Conservation (phyloP, 495 filamentous ascomycete species). For the Jackrogersella minutella region DNA sequence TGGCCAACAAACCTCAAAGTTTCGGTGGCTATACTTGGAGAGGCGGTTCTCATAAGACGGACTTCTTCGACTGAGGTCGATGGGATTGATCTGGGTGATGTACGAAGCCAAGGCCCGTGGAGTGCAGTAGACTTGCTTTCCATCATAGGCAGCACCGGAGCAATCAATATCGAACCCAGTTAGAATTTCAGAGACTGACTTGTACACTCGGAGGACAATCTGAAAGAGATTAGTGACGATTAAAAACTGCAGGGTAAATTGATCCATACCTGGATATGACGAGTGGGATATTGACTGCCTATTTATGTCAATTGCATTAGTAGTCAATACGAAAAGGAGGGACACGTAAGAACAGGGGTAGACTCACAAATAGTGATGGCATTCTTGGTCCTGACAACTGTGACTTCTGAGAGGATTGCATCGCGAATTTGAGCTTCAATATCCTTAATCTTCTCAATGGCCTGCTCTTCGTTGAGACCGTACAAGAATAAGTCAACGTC, state of each 20-base stretch:
- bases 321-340: not conserved
- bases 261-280: conserved; percentile 68
- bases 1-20: conserved; percentile 83
- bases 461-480: conserved; percentile 74
- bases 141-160: conserved; percentile 80
- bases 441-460: conserved; percentile 79
- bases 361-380: conserved; percentile 74
- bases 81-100: conserved; percentile 79
- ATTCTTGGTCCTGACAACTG: conserved; percentile 80
- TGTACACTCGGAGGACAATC: conserved; percentile 85
- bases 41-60: conserved; percentile 87
- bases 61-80: conserved; percentile 79
- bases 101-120: conserved; percentile 76
- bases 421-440: conserved; percentile 76
- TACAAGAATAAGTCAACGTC: conserved; percentile 89
- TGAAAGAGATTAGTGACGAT: conserved; percentile 45
- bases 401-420: conserved; percentile 77
- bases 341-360: not conserved
- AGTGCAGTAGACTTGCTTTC: conserved; percentile 74
- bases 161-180: conserved; percentile 89
- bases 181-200: conserved; percentile 79
- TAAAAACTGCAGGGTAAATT: not conserved
- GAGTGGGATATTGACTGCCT: conserved; percentile 79
- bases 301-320: conserved; percentile 1
- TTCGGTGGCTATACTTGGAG: conserved; percentile 85